Percentiles rank a stretch among this genome's conserved stretches.
Conservation (phyloP, 306 rosid genomes). For the Rubus parviflorus region DNA sequence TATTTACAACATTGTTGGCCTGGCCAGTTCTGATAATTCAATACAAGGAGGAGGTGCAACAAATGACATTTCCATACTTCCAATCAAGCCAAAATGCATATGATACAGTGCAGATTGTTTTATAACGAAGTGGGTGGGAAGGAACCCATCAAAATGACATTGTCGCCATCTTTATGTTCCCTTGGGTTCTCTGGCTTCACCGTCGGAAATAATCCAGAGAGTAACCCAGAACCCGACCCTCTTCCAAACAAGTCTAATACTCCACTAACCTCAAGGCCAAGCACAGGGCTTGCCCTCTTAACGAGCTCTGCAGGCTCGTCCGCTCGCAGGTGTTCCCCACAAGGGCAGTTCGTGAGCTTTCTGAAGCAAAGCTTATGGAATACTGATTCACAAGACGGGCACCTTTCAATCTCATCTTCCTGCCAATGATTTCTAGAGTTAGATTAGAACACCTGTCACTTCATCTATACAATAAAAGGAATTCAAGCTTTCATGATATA, state of each 20-base stretch:
- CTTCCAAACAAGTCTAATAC: conserved; percentile 52
- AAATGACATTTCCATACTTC: conserved; percentile 22
- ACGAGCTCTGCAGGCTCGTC: conserved; percentile 39
- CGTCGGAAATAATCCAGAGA: conserved; percentile 64
- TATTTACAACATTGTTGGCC: conserved; percentile 12
- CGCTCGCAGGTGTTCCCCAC: conserved; percentile 54
- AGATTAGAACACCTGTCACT: conserved; percentile 11
- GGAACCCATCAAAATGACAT: conserved; percentile 82
- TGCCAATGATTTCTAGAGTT: conserved; percentile 41
- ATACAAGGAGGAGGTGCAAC: conserved; percentile 26
- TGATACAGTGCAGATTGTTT: conserved; percentile 24
- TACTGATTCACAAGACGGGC: conserved; percentile 64
- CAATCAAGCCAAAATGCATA: conserved; percentile 21
- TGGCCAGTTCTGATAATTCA: conserved; percentile 30
- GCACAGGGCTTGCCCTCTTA: conserved; percentile 32
- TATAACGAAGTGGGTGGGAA: conserved; percentile 67
- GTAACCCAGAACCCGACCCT: conserved; percentile 56
- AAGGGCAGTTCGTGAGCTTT: conserved; percentile 65
- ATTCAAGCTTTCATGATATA: neutral
- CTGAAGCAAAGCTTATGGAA: conserved; percentile 78
- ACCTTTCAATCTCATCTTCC: conserved; percentile 76
- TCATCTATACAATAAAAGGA: neutral
- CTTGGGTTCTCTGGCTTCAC: conserved; percentile 42
- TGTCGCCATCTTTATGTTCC: conserved; percentile 54
- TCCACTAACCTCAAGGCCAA: conserved; percentile 44